Base-by-base conservation (phyloP, 2,329 filamentous ascomycete species). In the Mariannaea elegans region DNA sequence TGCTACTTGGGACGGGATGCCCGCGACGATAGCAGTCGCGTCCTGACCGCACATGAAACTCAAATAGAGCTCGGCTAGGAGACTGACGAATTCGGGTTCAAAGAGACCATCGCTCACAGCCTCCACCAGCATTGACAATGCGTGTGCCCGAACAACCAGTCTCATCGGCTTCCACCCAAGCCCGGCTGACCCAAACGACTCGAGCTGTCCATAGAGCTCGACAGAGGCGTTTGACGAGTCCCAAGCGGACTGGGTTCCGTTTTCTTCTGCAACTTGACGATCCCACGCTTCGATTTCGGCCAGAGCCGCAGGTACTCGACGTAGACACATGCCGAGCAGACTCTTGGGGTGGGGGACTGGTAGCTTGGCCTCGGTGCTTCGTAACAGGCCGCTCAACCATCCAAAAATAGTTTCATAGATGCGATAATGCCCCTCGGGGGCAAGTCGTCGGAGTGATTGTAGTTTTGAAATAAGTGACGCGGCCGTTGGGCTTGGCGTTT, bases 241-340 rank as follows among this genome's bases (percentile, higher is more conserved):
- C 73, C 71, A 76, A 23, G 64, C 59, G 4, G 64, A 73, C 31
- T 58, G 64, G 9, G 52, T 61, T 4, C 71, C 69, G 6, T 65
- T 57, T 7, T 67, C 57, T 41, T 65, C 66, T 12, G 68, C 65
- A 19, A 53, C 51, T 21, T 70, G 61, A 5, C 57, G 62, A n/a
- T 77, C 74, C 67, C 73, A 77, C 27, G 66, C 68, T 42, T 76
- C 72, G 42, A 77, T 76, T 9, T 74, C 58, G 13, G 71, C 66
- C 23, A 76, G 44, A 19, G 70, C 72, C 8, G 63, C 64, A 3
- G 73, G 72, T 12, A 75, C 53, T 53, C 64, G 71, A 13, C 73
- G 76, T 32, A 78, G 61, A 36, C 76, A 78, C 69, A 78, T 74
- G n/a, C 68, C 71, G 8, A 78, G 57, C 4, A 78, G 65, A 9